A percentile compares a stretch with the other conserved stretches of the same genome.
phyloP scores from a whole-genome alignment of 2,329 filamentous ascomycete species.

The Ceratocystis cacaofunesta region DNA sequence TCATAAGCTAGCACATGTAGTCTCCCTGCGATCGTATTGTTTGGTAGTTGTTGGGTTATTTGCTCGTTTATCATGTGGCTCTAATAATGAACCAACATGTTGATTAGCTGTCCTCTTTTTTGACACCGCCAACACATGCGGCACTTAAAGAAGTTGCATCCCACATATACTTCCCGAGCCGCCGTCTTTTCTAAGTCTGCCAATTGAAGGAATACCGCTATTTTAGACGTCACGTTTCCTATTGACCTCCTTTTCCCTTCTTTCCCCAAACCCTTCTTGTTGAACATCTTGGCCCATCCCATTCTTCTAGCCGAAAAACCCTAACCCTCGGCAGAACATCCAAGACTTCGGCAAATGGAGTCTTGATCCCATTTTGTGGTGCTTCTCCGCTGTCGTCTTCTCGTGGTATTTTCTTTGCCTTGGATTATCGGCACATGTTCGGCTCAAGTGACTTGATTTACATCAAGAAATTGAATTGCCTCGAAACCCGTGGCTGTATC shows the following conservation, averaged over 20 bases:
- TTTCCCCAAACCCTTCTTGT: neutral
- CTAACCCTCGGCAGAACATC: neutral
- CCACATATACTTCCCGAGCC: neutral
- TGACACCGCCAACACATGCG: neutral
- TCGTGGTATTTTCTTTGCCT: neutral
- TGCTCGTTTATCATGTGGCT: no score
- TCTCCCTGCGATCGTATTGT: neutral
- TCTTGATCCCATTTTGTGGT: neutral
- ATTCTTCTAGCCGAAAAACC: neutral
- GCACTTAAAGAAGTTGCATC: neutral
- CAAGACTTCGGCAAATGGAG: neutral
- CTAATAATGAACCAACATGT: no score
- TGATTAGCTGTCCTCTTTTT: neutral
- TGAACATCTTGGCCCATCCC: neutral
- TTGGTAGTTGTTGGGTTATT: neutral
- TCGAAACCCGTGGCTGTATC: neutral
- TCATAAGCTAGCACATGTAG: neutral
- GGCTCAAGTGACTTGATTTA: neutral
- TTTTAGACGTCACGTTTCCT: neutral
- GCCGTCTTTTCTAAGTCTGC: neutral
- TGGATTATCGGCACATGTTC: neutral
- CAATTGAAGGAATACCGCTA: neutral
- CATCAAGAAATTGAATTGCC: neutral
- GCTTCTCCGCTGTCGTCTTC: neutral
- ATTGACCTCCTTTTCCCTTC: neutral